These are phyloP conservation scores for Cenchrus americanus DNA, from an alignment of 176 grass and related monocot species.

Conservation along the genomic window DNA sequence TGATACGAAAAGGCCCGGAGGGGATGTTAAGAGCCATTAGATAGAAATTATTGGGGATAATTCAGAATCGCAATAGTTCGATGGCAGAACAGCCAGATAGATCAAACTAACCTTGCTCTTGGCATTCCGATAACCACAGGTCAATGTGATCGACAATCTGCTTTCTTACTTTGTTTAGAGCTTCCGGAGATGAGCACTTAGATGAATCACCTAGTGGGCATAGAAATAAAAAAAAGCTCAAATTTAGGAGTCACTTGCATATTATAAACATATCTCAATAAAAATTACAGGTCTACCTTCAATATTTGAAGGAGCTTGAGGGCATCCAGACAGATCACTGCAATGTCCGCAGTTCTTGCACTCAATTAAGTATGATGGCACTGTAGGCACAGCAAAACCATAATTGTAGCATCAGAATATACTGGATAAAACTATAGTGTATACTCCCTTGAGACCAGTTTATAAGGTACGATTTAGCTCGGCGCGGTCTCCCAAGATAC, in stretches of 20 bases:
- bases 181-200: conserved; percentile 83
- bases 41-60: neutral
- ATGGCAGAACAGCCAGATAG: neutral
- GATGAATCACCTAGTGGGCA: conserved; percentile 66
- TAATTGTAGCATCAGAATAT: neutral
- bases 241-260: neutral
- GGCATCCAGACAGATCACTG: conserved; percentile 91
- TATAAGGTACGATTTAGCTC: too few relatives aligned
- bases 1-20: neutral
- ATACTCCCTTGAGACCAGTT: too few relatives aligned
- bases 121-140: conserved; percentile 90
- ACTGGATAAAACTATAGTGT: neutral
- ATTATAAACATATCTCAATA: conserved; percentile 24
- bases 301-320: conserved; percentile 84
- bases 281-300: conserved; percentile 65
- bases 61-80: neutral
- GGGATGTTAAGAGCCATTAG: neutral
- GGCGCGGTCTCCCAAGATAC: too few relatives aligned
- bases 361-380: conserved; percentile 90
- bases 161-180: conserved; percentile 86
- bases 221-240: conserved; percentile 16
- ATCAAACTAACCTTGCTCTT: conserved; percentile 59
- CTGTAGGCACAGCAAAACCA: conserved; percentile 49
- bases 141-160: conserved; percentile 77
- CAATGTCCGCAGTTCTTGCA: conserved; percentile 91